Base-by-base conservation (phyloP, 345 rosid genomes). In the Luvunga scandens region DNA sequence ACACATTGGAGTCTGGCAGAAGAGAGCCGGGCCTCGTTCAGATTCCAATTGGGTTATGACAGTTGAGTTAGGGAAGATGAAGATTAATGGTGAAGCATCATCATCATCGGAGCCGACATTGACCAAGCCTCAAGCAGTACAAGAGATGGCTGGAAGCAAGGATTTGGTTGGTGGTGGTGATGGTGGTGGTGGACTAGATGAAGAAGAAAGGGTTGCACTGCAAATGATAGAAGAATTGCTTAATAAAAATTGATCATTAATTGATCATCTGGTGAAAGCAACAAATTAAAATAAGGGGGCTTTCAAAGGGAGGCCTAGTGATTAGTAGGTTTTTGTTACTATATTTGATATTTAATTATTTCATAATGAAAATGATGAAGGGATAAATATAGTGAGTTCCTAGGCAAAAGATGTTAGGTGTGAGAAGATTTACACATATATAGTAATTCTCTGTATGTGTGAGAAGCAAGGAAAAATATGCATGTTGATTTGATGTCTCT, bases 1-100 rank as follows among this genome's bases (percentile, higher is more conserved):
- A 19, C 91, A 88, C 78, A 91, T 93, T 14, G 97, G 97, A 18
- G 92, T 93, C 2, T 93, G 97, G 97, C 95, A 93, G 71, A 93
- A 89, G 83, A 86, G 91, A 0, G 95, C 94, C 0, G 97, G 95
- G 42, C 75, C 88, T 60, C 82, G 78, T 48, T 87, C 95, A 0
- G 90, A 85, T 66, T 90, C 93, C 8, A 87, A 82, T 10, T 93
- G 95, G 97, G 94, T 91, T 30, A 91, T 93, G 97, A 93, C 87
- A 4, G 91, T 91, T 5, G 88, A 87, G 83, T 89, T 92, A 2
- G 93, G 90, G 8, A 80, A 82, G n/a, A 45, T 45, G 50, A 67
- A 64, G 56, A 53, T 53, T 53, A 71, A 50, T 33, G 66, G 53
- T 53, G 72, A 68, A 69, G 72, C 81, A 53, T 53, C 57, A 53